Evolutionary conservation across 805 yeast species (phyloP), one percentile per base, ranked within the genome.

Genomic region (Naumovozyma baii): DNA sequence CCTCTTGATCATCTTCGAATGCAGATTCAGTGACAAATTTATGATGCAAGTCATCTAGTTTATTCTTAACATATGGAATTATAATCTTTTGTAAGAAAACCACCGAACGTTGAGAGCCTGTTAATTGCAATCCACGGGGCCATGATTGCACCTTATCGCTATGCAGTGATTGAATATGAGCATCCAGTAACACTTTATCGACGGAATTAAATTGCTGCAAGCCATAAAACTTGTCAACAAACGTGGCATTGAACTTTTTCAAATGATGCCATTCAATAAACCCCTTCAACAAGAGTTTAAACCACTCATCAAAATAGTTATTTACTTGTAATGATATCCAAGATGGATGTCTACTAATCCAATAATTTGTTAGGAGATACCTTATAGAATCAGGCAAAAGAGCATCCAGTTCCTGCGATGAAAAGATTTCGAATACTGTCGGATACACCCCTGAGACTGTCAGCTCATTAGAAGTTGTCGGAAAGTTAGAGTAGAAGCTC

Each of bases 141-240:
- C 57, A 54, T 17, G 32, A 32, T n/a, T 33, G 34, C 20, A 35
- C 33, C 34, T 37, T 33, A 8, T 41, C 40, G 12, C 37, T 14
- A 15, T 16, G 20, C n/a, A 30, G 30, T 3, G 40, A 37, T 14
- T 38, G 30, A 20, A 36, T 18, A n/a, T 40, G 41, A 9, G 51
- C 37, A 9, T 41, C 15, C 7, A 36, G 28, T 18, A 50, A 31
- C 10, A 48, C 46, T 12, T 45, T 53, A 31, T 55, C 53, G 9
- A 45, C 46, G 36, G 50, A 43, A 38, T 61, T 58, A 18, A 67
- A 54, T 28, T 94, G 67, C 54, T 86, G 86, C 46, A 90, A 62
- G 2, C 96, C 97, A 55, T 90, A 90, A 55, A 90, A 90, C 54
- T 83, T 83, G 58, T 90, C 96, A 0, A 94, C 85, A 52, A 90